Percentiles rank a stretch among this genome's conserved stretches.
Evolutionary conservation across 345 rosid species (phyloP).

Genomic region (Streptanthus diversifolius): DNA sequence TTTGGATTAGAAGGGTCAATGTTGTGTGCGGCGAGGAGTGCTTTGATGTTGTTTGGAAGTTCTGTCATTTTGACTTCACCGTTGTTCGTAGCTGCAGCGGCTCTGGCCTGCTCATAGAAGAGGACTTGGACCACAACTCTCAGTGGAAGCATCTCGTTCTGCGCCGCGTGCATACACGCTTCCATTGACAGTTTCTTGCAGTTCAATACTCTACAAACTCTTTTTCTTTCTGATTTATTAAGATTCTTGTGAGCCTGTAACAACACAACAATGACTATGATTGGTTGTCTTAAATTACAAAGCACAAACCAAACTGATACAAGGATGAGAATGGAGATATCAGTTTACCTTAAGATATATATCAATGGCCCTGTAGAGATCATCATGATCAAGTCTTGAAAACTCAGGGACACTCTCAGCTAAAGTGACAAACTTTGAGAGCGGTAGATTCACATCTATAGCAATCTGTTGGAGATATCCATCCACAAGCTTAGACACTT

Average conservation of each 20-base stretch:
- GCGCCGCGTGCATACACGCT: constrained; percentile 98
- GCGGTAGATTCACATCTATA: constrained; percentile 62
- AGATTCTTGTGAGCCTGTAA: constrained; percentile 74
- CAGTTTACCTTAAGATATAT: constrained; percentile 88
- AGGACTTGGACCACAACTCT: constrained; percentile 97
- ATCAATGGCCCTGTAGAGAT: constrained; percentile 92
- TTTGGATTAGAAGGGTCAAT: constrained; percentile 69
- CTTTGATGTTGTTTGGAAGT: constrained; percentile 83
- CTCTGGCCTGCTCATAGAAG: constrained; percentile 91
- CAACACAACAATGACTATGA: background rate
- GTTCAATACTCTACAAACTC: constrained; percentile 72
- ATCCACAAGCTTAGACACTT: constrained; percentile 94
- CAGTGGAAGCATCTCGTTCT: constrained; percentile 81
- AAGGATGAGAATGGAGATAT: background rate
- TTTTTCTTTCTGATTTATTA: constrained; percentile 80
- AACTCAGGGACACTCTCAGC: constrained; percentile 85
- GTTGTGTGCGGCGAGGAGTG: constrained; percentile 66
- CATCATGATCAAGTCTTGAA: constrained; percentile 85
- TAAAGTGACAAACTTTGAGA: constrained; percentile 68
- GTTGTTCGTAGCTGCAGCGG: constrained; percentile 42
- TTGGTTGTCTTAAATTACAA: background rate
- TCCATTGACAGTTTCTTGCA: constrained; percentile 94
- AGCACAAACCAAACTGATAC: background rate
- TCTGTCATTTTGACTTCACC: constrained; percentile 62
- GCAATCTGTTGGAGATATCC: constrained; percentile 82